Conservation (phyloP, 805 yeast species). For the Soucietia sequanensis region DNA sequence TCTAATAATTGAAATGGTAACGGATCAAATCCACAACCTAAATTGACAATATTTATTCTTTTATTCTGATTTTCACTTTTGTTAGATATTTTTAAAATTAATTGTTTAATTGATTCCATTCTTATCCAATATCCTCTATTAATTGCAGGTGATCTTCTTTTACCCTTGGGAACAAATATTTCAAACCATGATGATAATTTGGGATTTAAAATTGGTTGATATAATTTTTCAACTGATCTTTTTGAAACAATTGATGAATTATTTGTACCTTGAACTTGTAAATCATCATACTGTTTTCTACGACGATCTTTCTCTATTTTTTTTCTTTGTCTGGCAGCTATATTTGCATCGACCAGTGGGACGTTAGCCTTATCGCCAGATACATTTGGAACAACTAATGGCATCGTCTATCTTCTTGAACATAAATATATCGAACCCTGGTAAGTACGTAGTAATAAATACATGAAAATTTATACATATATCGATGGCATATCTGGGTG, state of each 20-base stretch:
- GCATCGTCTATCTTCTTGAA: too few relatives aligned
- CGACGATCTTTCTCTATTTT: conserved; percentile 46
- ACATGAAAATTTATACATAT: too few relatives aligned
- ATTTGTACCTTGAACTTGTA: conserved; percentile 80
- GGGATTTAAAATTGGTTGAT: conserved; percentile 34
- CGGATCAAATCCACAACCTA: conserved; percentile 74
- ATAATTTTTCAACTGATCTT: conserved; percentile 71
- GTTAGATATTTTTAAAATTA: conserved; percentile 47
- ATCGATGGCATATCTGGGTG: too few relatives aligned
- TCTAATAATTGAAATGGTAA: conserved; percentile 38
- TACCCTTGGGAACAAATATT: conserved; percentile 62
- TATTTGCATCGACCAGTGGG: not conserved
- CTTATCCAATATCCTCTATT: conserved; percentile 84
- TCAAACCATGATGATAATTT: conserved; percentile 52
- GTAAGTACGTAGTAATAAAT: too few relatives aligned
- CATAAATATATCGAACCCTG: too few relatives aligned
- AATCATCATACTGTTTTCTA: conserved; percentile 52
- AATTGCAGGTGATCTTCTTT: conserved; percentile 74
- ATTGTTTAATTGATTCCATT: conserved; percentile 62
- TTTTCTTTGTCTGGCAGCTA: conserved; percentile 17
- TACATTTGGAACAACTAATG: too few relatives aligned
- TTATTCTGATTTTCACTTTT: conserved; percentile 14
- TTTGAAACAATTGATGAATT: conserved; percentile 82
- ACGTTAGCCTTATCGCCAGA: too few relatives aligned
- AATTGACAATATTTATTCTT: conserved; percentile 48